Conservation (phyloP, 352 stramenopile species). For the Phytophthora melonis region DNA sequence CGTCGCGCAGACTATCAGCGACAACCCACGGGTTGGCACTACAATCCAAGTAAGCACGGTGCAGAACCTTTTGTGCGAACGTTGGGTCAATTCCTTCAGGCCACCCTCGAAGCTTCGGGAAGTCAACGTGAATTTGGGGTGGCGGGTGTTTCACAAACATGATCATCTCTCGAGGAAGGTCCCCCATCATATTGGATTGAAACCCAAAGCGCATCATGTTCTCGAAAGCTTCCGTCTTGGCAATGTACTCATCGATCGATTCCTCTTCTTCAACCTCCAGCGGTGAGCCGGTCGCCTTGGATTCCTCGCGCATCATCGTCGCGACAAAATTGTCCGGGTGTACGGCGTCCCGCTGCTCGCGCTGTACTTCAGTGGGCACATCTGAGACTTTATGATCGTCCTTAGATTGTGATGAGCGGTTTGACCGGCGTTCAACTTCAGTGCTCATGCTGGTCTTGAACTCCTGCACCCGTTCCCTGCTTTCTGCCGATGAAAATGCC, state of each 20-base stretch:
- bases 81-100: conserved; percentile 26
- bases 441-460: conserved; percentile 15
- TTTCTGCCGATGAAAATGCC: not conserved
- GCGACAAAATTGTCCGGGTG: not conserved
- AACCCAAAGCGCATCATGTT: conserved; percentile 8
- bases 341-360: not conserved
- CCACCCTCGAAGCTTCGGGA: conserved; percentile 36
- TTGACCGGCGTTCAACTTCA: conserved; percentile 10
- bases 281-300: too few species aligned
- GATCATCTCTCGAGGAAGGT: conserved; percentile 23
- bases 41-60: conserved; percentile 31
- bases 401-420: not conserved
- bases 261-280: conserved; percentile 9
- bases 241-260: conserved; percentile 36
- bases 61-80: conserved; percentile 31
- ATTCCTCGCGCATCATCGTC: not conserved
- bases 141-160: conserved; percentile 20
- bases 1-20: conserved; percentile 20
- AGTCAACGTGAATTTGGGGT: conserved; percentile 30
- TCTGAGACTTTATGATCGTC: not conserved
- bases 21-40: conserved; percentile 23
- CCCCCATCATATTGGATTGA: not conserved
- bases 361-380: not conserved
- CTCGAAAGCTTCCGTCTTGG: conserved; percentile 29
- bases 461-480: conserved; percentile 8